Evolutionary conservation across 176 grass and related monocot genomes (phyloP).

Genomic region (Musa itinerans): DNA sequence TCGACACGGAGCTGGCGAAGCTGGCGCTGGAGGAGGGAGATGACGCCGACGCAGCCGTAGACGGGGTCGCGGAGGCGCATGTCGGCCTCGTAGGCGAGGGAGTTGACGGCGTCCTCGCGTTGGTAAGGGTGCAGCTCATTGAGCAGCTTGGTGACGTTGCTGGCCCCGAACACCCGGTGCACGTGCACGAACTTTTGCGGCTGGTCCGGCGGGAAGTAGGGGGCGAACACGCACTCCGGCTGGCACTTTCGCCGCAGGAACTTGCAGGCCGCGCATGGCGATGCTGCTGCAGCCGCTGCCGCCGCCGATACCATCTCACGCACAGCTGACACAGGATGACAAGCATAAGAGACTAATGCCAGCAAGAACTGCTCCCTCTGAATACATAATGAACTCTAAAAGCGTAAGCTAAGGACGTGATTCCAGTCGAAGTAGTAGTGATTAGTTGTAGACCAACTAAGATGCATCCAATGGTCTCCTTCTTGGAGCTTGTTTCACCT

Average conservation of each 20-base stretch:
- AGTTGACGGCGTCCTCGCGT: slow-evolving; percentile 92
- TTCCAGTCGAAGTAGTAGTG: no score
- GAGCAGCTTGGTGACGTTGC: slow-evolving; percentile 95
- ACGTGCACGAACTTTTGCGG: slow-evolving; percentile 97
- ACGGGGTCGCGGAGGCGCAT: slow-evolving; percentile 96
- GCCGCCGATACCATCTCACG: no score
- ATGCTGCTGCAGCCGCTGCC: neutral
- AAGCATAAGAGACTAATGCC: no score
- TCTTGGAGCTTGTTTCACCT: no score
- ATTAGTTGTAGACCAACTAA: no score
- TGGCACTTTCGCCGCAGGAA: slow-evolving; percentile 98
- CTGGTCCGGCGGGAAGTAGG: slow-evolving; percentile 98
- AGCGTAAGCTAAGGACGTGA: no score
- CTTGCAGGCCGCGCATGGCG: slow-evolving; percentile 97
- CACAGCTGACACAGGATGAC: no score
- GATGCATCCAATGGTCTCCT: no score
- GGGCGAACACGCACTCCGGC: slow-evolving; percentile 95
- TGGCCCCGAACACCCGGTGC: slow-evolving; percentile 94
- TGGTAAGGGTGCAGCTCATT: slow-evolving; percentile 91
- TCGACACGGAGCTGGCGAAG: slow-evolving; percentile 83
- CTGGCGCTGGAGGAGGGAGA: slow-evolving; percentile 93
- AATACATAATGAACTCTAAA: no score
- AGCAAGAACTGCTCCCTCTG: no score
- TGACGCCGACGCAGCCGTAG: slow-evolving; percentile 93
- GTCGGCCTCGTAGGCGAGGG: slow-evolving; percentile 94